Conservation (phyloP, 2,329 filamentous ascomycete genomes). For the Emergomyces orientalis region DNA sequence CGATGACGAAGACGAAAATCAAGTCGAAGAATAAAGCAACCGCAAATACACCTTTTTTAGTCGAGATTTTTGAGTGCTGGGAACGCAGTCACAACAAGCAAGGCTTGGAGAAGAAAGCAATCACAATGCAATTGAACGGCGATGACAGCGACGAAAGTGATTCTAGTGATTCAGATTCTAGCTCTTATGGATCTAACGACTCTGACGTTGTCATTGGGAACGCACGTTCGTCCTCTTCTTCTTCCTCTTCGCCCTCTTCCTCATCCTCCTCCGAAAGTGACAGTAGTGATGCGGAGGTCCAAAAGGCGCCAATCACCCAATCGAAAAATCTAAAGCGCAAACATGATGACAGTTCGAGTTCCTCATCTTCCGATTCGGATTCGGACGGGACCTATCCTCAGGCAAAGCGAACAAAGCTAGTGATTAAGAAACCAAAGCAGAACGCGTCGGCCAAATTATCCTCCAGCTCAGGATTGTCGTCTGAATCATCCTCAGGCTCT, state of each 20-base stretch:
- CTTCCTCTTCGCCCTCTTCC: slow-evolving; percentile 33
- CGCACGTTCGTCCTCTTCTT: slow-evolving; percentile 32
- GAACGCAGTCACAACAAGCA: slow-evolving; percentile 14
- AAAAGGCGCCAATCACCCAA: slow-evolving; percentile 28
- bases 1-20: slow-evolving; percentile 19
- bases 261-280: slow-evolving; percentile 41
- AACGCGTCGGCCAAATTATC: neutral
- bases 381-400: slow-evolving; percentile 24
- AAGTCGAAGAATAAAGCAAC: slow-evolving; percentile 21
- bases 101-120: slow-evolving; percentile 14
- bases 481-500: slow-evolving; percentile 9
- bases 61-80: slow-evolving; percentile 31
- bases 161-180: slow-evolving; percentile 22
- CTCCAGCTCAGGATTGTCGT: slow-evolving; percentile 1
- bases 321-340: slow-evolving; percentile 49
- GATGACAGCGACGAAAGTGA: slow-evolving; percentile 18
- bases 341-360: slow-evolving; percentile 38
- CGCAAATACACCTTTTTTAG: slow-evolving; percentile 28
- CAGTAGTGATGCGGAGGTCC: slow-evolving; percentile 34
- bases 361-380: slow-evolving; percentile 28
- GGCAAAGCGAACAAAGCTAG: slow-evolving; percentile 15
- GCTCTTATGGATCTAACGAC: slow-evolving; percentile 29
- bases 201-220: slow-evolving; percentile 38
- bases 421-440: neutral
- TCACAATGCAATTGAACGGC: slow-evolving; percentile 13